phyloP scores from a whole-genome alignment of 2,329 filamentous ascomycete genomes.

The Basipetospora chlamydospora region DNA sequence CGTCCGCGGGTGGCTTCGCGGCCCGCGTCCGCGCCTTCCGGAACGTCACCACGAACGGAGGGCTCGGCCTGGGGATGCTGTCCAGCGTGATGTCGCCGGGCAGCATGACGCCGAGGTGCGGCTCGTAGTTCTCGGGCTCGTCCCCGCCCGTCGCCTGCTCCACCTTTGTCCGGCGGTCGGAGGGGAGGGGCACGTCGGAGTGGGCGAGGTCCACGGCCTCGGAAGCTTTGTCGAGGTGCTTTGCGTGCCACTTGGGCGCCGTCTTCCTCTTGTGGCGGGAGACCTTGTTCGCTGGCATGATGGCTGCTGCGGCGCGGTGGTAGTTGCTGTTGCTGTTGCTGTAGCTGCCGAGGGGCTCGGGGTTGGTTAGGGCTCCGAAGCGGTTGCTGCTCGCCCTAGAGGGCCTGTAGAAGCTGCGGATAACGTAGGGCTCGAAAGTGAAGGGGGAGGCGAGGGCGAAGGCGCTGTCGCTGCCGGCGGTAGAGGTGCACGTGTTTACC shows the following conservation, averaged over 20 bases:
- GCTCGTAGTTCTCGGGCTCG: not conserved
- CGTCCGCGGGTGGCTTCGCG: not conserved
- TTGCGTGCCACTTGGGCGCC: too few relatives aligned
- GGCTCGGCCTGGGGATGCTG: slow-evolving; percentile 1
- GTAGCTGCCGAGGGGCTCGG: too few relatives aligned
- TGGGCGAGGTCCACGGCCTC: slow-evolving; percentile 2
- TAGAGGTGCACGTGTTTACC: too few relatives aligned
- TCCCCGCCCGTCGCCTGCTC: not conserved
- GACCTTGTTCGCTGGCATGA: too few relatives aligned
- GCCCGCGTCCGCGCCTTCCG: not conserved
- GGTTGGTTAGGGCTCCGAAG: too few relatives aligned
- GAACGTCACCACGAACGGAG: not conserved
- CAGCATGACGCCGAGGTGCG: slow-evolving; percentile 1
- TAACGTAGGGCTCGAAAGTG: too few relatives aligned
- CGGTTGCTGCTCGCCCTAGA: too few relatives aligned
- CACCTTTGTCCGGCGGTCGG: not conserved
- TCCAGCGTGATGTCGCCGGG: slow-evolving; percentile 2
- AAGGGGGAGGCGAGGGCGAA: too few relatives aligned
- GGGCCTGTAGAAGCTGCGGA: too few relatives aligned
- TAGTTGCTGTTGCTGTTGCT: too few relatives aligned
- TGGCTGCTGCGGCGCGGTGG: too few relatives aligned
- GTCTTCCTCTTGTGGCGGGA: slow-evolving; percentile 1
- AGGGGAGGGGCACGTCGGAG: not conserved
- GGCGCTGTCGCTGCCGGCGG: too few relatives aligned
- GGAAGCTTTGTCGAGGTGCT: not conserved